Evolutionary conservation across 208 protist genomes (phyloP).

Genomic region (Leishmania martiniquensis): DNA sequence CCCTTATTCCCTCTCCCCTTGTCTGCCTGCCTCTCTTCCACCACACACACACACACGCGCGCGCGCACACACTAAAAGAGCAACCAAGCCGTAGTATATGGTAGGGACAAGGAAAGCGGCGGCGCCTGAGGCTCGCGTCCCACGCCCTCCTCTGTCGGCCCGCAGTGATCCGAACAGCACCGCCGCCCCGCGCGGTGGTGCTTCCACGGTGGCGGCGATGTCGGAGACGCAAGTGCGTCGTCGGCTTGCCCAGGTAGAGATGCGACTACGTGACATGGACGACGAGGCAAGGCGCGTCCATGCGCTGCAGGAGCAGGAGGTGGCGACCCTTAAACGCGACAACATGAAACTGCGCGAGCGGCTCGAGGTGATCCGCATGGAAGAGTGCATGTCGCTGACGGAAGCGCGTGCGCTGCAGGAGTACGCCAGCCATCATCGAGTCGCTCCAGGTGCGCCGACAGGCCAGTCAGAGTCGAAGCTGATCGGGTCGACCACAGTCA

Average conservation of each 20-base stretch:
- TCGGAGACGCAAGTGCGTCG: constrained; percentile 55
- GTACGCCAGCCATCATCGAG: not conserved
- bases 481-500: constrained; percentile 47
- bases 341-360: constrained; percentile 44
- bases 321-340: constrained; percentile 63
- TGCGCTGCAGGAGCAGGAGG: constrained; percentile 68
- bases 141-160: constrained; percentile 9
- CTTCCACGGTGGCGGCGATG: not conserved
- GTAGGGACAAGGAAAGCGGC: too few relatives aligned
- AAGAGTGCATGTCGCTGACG: constrained; percentile 56
- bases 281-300: constrained; percentile 61
- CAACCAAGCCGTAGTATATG: too few relatives aligned
- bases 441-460: constrained; percentile 3
- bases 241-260: constrained; percentile 63
- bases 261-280: constrained; percentile 74
- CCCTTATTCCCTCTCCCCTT: constrained; percentile 10
- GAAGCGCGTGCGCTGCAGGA: constrained; percentile 23
- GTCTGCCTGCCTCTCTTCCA: not conserved
- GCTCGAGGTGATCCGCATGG: constrained; percentile 75
- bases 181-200: not conserved
- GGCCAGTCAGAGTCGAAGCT: constrained; percentile 44
- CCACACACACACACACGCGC: not conserved
- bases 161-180: constrained; percentile 12
- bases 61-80: not conserved
- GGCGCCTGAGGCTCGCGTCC: constrained; percentile 6